phyloP scores from a whole-genome alignment of 2,329 filamentous ascomycete species.

The Lachnellula willkommii region DNA sequence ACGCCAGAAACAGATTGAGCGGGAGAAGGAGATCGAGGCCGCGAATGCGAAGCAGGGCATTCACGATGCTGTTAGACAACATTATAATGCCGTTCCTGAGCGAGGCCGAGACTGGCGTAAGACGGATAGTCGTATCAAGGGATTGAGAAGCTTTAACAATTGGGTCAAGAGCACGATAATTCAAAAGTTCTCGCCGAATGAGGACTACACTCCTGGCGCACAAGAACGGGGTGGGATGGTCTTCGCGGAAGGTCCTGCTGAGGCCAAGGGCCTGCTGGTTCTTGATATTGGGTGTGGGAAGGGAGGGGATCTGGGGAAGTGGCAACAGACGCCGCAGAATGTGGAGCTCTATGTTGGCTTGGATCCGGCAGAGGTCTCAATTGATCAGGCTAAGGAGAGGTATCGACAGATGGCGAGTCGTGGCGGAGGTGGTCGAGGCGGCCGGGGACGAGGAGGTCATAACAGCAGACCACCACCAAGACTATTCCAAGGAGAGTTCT shows the following conservation, averaged over 20 bases:
- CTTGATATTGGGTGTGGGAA: constrained; percentile 96
- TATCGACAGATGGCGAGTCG: constrained; percentile 67
- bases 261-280: constrained; percentile 61
- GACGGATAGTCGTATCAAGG: constrained; percentile 92
- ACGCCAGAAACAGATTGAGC: constrained; percentile 51
- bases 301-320: constrained; percentile 90
- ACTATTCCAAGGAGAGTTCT: constrained; percentile 81
- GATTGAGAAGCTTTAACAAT: constrained; percentile 91
- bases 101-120: constrained; percentile 90
- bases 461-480: constrained; percentile 45
- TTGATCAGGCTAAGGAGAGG: constrained; percentile 82
- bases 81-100: constrained; percentile 95
- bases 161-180: constrained; percentile 98
- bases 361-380: constrained; percentile 87
- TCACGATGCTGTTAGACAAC: constrained; percentile 81
- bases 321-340: constrained; percentile 86
- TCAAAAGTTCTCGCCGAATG: constrained; percentile 85
- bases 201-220: constrained; percentile 62
- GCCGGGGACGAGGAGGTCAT: constrained; percentile 46
- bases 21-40: constrained; percentile 45
- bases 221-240: constrained; percentile 42
- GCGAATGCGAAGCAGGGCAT: constrained; percentile 47
- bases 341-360: constrained; percentile 93
- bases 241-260: constrained; percentile 28
- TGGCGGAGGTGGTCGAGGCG: constrained; percentile 48